Evolutionary conservation across 768 basidiomycete genomes (phyloP), one percentile per base, ranked within the genome.

Genomic region (Lactarius indigo): DNA sequence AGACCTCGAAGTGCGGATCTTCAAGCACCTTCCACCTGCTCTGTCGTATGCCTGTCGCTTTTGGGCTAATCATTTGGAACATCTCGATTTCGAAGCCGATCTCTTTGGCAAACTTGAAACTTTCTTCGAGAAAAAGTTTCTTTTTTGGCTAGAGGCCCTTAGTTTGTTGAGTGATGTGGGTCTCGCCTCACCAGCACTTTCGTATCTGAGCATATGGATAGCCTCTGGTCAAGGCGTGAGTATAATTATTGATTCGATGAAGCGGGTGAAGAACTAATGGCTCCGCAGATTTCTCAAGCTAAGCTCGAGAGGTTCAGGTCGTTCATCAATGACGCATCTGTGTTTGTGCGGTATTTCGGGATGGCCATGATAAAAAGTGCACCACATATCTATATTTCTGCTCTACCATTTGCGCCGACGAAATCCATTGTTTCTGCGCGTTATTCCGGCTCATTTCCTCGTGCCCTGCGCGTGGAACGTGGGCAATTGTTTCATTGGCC

Each of bases 101-200:
- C 59, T 61, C 5, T 44, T 44, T n/a, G 18, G 2, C 7, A 44
- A 35, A 31, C 30, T 61, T 13, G 23, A 12, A 13, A 17, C 26
- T 13, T 42, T 61, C 12, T 61, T 61, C 8, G 41, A 50, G 59
- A 26, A 6, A 7, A 61, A 61, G 28, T 61, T 61, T 44, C 30
- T 44, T 1, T 61, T 61, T 42, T 61, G 59, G 59, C 15, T 61
- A 3, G 59, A 61, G 10, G 59, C 31, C 12, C 59, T 61, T 30
- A 61, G 59, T 13, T 18, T 50, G 23, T 35, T 18, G 37, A n/a
- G 59, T 33, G 9, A 28, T n/a, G 28, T 50, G 10, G 17, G 42
- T 15, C 42, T 44, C 4, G 59, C 59, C 4, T 15, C 42, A 13
- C 20, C 37, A 30, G 42, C 47, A 12, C 37, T 61, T 18, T 50